Percentiles rank a stretch among this genome's conserved stretches.
These are phyloP conservation scores for Syzygium grande DNA, from an alignment of 345 rosid species.

Conservation along the genomic window DNA sequence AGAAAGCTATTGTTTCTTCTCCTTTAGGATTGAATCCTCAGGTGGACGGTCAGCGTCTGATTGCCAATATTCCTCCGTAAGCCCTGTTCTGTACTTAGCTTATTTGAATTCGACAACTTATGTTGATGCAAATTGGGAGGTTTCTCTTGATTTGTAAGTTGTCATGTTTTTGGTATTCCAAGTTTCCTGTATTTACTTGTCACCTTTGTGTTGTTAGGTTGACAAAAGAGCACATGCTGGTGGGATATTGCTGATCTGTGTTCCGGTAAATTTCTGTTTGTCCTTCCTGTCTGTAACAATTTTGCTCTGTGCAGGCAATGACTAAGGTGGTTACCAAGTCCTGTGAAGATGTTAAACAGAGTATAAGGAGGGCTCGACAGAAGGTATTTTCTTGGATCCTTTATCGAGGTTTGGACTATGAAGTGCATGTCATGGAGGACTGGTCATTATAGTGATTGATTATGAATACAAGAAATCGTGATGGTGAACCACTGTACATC, in stretches of 20 bases:
- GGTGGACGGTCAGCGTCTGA: slow-evolving; percentile 69
- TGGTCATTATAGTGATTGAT: not conserved
- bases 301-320: slow-evolving; percentile 47
- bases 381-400: slow-evolving; percentile 41
- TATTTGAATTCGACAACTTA: not conserved
- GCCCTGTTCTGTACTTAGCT: not conserved
- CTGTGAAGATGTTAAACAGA: slow-evolving; percentile 86
- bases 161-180: not conserved
- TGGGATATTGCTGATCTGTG: slow-evolving; percentile 10
- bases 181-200: not conserved
- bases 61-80: slow-evolving; percentile 87
- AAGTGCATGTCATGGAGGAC: not conserved
- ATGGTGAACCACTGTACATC: not conserved
- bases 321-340: slow-evolving; percentile 83
- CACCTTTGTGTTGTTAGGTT: slow-evolving; percentile 31
- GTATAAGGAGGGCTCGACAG: slow-evolving; percentile 84
- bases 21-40: slow-evolving; percentile 88
- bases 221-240: slow-evolving; percentile 93
- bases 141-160: not conserved
- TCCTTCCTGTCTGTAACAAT: not conserved
- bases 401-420: not conserved
- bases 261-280: not conserved
- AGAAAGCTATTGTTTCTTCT: slow-evolving; percentile 78
- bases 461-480: not conserved
- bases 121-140: not conserved